Evolutionary conservation across 2,329 filamentous ascomycete genomes (phyloP).

Genomic region (Fusarium cyanostomum): DNA sequence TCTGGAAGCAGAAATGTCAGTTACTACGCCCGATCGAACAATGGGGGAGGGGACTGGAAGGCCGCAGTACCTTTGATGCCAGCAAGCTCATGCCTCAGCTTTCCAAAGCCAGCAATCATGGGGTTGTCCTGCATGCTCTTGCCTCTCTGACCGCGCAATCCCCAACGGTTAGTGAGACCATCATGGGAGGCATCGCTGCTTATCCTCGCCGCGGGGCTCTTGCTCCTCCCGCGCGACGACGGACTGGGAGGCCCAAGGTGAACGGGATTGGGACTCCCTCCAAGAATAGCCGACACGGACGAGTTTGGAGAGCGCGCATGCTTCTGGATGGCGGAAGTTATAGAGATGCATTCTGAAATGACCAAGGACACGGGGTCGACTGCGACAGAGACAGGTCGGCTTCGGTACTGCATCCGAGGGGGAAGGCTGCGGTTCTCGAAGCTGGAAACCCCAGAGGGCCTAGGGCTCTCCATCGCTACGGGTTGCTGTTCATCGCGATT

Average conservation of each 20-base stretch:
- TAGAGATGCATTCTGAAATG: constrained; percentile 98
- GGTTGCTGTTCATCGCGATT: constrained; percentile 45
- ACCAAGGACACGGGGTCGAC: constrained; percentile 92
- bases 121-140: constrained; percentile 98
- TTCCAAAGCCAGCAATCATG: constrained; percentile 92
- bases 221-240: constrained; percentile 53
- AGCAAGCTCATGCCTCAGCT: constrained; percentile 86
- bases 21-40: background rate
- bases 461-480: constrained; percentile 41
- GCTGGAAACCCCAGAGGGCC: constrained; percentile 30
- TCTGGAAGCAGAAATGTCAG: constrained; percentile 60
- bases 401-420: constrained; percentile 67
- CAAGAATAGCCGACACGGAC: constrained; percentile 93
- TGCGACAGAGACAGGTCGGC: constrained; percentile 76
- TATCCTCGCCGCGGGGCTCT: constrained; percentile 48
- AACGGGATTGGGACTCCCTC: constrained; percentile 72
- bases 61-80: constrained; percentile 74
- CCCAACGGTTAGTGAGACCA: constrained; percentile 85
- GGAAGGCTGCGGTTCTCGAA: constrained; percentile 42
- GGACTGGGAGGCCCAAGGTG: constrained; percentile 61
- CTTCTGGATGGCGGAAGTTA: constrained; percentile 98
- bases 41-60: background rate
- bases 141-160: constrained; percentile 90
- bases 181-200: constrained; percentile 60
- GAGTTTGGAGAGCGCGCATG: constrained; percentile 96